These are phyloP conservation scores for Protomyces macrosporus DNA, from an alignment of 1,139 yeast species.

Conservation along the genomic window DNA sequence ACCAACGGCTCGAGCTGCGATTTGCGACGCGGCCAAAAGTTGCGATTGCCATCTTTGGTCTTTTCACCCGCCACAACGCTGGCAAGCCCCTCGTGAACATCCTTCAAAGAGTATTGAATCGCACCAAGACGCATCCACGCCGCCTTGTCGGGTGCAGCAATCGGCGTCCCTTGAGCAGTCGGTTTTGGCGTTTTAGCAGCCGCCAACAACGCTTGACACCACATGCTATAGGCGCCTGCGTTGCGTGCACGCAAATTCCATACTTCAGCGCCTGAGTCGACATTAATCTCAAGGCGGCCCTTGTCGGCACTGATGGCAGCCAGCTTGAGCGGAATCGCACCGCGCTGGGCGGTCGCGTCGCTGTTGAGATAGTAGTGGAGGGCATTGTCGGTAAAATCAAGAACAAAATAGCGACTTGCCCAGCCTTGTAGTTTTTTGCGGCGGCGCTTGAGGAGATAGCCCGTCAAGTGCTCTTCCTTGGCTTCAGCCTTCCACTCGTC, in stretches of 20 bases:
- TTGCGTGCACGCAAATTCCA: constrained; percentile 79
- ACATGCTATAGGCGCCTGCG: constrained; percentile 61
- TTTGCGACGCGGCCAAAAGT: not conserved
- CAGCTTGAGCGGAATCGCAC: constrained; percentile 82
- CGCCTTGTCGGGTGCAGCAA: not conserved
- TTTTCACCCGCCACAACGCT: not conserved
- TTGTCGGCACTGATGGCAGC: constrained; percentile 77
- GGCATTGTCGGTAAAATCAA: constrained; percentile 76
- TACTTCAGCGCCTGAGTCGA: constrained; percentile 93
- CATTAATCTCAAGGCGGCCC: constrained; percentile 60
- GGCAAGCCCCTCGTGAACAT: not conserved
- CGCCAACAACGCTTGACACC: constrained; percentile 71
- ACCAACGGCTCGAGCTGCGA: not conserved
- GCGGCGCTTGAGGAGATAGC: constrained; percentile 71
- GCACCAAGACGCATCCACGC: not conserved
- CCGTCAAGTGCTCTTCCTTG: constrained; percentile 38
- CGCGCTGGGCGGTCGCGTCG: constrained; percentile 65
- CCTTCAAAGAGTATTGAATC: not conserved
- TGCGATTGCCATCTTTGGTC: not conserved
- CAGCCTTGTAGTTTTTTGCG: constrained; percentile 79
- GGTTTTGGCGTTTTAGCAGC: not conserved
- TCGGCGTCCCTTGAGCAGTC: not conserved
- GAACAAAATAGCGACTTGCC: constrained; percentile 73
- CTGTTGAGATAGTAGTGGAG: constrained; percentile 76
- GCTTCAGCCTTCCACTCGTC: constrained; percentile 9